Conservation (phyloP, 2,329 filamentous ascomycete genomes). For the Aspergillus sp. region DNA sequence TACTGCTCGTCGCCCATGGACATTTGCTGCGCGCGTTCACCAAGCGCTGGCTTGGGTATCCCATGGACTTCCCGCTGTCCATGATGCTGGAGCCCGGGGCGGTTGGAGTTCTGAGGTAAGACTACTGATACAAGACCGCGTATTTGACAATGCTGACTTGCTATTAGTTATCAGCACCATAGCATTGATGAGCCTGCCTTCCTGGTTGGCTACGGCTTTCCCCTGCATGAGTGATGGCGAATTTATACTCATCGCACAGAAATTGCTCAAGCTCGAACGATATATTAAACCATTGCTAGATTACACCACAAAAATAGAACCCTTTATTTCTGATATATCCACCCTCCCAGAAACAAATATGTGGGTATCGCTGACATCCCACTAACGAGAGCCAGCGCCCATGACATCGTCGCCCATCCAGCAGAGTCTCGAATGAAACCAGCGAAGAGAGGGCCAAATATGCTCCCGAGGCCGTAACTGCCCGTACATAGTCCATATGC, state of each 20-base stretch:
- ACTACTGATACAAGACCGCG: neutral
- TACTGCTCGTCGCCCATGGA: conserved; percentile 44
- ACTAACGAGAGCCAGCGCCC: conserved; percentile 41
- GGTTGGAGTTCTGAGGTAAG: conserved; percentile 42
- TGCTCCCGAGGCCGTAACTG: conserved; percentile 52
- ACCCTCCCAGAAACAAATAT: neutral
- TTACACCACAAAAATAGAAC: no score
- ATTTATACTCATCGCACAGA: neutral
- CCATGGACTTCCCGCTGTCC: conserved; percentile 40
- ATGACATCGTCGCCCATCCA: conserved; percentile 56
- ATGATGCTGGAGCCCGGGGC: conserved; percentile 48
- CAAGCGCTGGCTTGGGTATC: conserved; percentile 47
- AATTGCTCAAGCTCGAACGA: neutral
- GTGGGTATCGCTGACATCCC: neutral
- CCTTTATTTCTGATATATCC: neutral
- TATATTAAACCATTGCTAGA: no score
- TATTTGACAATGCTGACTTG: neutral
- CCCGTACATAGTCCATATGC: conserved; percentile 58
- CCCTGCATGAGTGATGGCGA: conserved; percentile 17
- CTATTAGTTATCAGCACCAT: conserved; percentile 35
- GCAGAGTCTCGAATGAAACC: conserved; percentile 47
- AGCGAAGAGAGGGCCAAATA: conserved; percentile 53
- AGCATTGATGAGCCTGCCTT: conserved; percentile 41
- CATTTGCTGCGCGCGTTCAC: conserved; percentile 48
- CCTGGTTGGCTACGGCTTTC: conserved; percentile 42